Conservation (phyloP, 148 eudicot species). For the Cornus kousa region DNA sequence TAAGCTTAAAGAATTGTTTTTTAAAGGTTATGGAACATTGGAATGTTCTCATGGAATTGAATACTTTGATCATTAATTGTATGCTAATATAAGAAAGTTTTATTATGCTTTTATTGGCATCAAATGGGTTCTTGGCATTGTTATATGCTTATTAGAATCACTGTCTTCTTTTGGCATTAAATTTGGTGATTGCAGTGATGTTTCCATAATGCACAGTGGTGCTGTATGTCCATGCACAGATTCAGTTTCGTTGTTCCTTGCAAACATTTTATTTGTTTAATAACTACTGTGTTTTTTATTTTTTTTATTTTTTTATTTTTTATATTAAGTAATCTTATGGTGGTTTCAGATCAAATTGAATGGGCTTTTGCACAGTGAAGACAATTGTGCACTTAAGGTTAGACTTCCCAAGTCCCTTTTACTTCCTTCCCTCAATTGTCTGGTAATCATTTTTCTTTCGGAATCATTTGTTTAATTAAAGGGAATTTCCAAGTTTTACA, state of each 20-base stretch:
- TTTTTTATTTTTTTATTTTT: neutral
- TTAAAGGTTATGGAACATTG: neutral
- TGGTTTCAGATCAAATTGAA: slow-evolving; percentile 73
- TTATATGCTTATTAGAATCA: neutral
- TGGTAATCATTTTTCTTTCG: too few species aligned
- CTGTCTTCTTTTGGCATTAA: neutral
- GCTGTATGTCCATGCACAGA: neutral
- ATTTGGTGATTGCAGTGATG: neutral
- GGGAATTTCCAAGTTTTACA: too few species aligned
- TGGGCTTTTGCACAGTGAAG: slow-evolving; percentile 88
- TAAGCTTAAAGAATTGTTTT: neutral
- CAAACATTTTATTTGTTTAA: neutral
- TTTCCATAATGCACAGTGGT: neutral
- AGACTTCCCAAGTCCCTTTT: slow-evolving; percentile 3
- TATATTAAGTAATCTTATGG: neutral
- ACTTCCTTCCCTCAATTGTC: neutral
- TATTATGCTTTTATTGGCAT: neutral
- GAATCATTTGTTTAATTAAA: too few species aligned
- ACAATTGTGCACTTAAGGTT: slow-evolving; percentile 94
- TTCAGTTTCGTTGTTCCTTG: neutral
- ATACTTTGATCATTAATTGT: neutral
- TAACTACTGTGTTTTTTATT: neutral
- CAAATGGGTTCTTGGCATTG: neutral
- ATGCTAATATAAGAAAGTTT: neutral
- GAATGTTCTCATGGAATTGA: neutral